These are phyloP conservation scores for Blastomyces emzantsi DNA, from an alignment of 2,329 filamentous ascomycete species.

Conservation along the genomic window DNA sequence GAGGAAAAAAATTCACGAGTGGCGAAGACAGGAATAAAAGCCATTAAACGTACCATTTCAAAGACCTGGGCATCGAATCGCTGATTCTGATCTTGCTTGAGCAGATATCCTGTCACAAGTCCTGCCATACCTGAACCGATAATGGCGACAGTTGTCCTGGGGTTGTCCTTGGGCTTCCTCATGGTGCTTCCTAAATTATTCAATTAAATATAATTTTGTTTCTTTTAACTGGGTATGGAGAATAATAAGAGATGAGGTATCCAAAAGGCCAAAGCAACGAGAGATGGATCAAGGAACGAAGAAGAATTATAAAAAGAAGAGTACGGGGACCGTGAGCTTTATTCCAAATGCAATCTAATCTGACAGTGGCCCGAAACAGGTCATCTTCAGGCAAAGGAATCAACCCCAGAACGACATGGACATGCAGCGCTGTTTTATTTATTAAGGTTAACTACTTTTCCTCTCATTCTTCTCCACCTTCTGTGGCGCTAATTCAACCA, in stretches of 20 bases:
- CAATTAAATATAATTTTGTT: neutral
- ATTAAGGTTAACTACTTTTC: neutral
- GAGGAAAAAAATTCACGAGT: neutral
- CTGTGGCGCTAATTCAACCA: neutral
- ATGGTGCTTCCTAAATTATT: neutral
- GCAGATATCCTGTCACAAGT: constrained; percentile 39
- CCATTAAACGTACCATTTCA: constrained; percentile 34
- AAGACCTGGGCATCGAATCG: constrained; percentile 39
- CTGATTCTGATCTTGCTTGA: constrained; percentile 32
- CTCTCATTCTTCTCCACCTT: neutral
- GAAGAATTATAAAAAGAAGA: neutral
- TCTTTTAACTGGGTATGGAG: neutral
- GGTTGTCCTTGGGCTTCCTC: constrained; percentile 6
- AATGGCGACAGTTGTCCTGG: constrained; percentile 32
- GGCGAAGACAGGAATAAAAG: neutral
- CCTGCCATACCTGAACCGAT: constrained; percentile 45
- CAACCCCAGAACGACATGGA: neutral
- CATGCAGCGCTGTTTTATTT: neutral
- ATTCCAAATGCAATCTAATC: neutral
- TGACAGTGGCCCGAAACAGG: neutral
- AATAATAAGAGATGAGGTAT: neutral
- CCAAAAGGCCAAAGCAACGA: neutral
- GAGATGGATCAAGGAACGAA: neutral
- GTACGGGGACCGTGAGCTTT: neutral
- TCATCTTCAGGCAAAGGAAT: neutral